Evolutionary conservation across 805 yeast species (phyloP).

Genomic region (Kodamaea kakaduensis): DNA sequence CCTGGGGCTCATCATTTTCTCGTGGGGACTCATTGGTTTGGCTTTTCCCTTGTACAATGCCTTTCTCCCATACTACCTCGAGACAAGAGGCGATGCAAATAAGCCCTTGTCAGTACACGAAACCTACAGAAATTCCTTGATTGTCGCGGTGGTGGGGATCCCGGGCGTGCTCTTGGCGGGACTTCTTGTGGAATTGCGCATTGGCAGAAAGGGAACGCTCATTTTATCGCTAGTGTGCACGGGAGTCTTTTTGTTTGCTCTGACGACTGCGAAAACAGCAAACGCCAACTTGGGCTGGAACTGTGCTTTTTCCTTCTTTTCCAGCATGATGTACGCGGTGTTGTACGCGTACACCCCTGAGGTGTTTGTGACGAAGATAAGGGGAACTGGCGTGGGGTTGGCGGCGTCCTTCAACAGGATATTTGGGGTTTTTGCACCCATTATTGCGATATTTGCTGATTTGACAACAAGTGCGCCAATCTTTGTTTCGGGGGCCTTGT

Average conservation of each 20-base stretch:
- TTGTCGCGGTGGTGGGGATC: constrained; percentile 29
- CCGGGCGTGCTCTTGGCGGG: constrained; percentile 35
- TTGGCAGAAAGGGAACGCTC: constrained; percentile 60
- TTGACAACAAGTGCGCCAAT: constrained; percentile 56
- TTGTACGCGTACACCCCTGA: constrained; percentile 67
- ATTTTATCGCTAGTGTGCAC: constrained; percentile 47
- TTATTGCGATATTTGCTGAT: constrained; percentile 47
- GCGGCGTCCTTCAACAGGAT: constrained; percentile 53
- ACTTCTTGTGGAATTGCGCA: constrained; percentile 26
- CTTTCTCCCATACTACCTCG: constrained; percentile 50
- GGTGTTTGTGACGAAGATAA: constrained; percentile 45
- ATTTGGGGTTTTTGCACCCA: constrained; percentile 56
- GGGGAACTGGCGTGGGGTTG: constrained; percentile 59
- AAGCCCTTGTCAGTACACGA: constrained; percentile 27
- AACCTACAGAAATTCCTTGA: constrained; percentile 31
- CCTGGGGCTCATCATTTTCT: constrained; percentile 34
- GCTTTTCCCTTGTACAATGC: constrained; percentile 56
- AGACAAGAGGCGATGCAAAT: constrained; percentile 33
- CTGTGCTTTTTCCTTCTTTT: constrained; percentile 43
- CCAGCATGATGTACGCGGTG: constrained; percentile 54
- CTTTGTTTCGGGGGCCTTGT: constrained; percentile 56
- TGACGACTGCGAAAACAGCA: constrained; percentile 56
- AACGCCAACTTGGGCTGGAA: constrained; percentile 45
- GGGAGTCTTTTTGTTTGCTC: constrained; percentile 57
- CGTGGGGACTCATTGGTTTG: constrained; percentile 58